Evolutionary conservation across 176 grass and related monocot species (phyloP).

Genomic region (Ananas comosus): DNA sequence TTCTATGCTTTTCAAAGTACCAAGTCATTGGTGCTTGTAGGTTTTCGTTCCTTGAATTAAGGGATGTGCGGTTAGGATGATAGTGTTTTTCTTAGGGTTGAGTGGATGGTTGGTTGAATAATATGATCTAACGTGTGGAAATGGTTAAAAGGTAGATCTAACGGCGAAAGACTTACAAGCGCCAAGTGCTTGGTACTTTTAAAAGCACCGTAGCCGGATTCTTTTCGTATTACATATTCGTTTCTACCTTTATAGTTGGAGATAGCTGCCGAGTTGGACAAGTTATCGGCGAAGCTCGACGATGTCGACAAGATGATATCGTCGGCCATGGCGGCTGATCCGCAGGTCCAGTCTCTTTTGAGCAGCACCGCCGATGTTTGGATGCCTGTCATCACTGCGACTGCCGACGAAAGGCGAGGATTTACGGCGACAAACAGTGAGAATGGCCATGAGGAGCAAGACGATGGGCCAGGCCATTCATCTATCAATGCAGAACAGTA

Average conservation of each 20-base stretch:
- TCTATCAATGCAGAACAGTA: neutral
- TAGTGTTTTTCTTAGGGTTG: no score
- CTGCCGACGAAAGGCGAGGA: constrained; percentile 49
- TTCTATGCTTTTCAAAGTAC: no score
- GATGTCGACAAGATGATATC: constrained; percentile 97
- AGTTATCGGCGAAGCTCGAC: constrained; percentile 59
- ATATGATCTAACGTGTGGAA: no score
- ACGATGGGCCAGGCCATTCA: constrained; percentile 10
- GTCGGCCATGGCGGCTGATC: constrained; percentile 69
- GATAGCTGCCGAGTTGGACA: constrained; percentile 83
- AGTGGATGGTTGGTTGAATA: no score
- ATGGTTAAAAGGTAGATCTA: no score
- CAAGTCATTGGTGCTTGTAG: no score
- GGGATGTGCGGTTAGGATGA: no score
- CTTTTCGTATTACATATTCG: constrained; percentile 7
- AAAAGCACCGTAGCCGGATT: no score
- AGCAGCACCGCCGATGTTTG: constrained; percentile 81
- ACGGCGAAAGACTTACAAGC: no score
- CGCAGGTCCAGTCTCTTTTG: constrained; percentile 65
- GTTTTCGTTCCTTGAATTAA: no score
- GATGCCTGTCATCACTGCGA: constrained; percentile 93
- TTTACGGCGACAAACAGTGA: constrained; percentile 34
- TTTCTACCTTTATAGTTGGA: constrained; percentile 39
- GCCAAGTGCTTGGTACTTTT: no score
- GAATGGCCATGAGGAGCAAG: constrained; percentile 32